A percentile compares a stretch with the other conserved stretches of the same genome.
Conservation (phyloP, 371 early-diverging fungal genomes). For the Mucor irregularis region DNA sequence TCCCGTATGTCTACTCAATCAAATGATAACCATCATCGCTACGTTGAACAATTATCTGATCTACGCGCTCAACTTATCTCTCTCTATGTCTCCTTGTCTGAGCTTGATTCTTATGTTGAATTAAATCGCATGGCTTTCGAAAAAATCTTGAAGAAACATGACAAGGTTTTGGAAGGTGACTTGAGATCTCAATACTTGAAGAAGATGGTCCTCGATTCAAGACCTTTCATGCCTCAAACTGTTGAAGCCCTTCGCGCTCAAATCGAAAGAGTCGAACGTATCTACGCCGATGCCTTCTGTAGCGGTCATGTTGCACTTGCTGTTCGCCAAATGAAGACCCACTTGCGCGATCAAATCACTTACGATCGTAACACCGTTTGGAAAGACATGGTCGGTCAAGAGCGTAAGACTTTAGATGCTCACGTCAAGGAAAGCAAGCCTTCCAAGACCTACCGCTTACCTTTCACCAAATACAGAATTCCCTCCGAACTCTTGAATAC, state of each 20-base stretch:
- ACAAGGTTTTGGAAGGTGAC: constrained; percentile 77
- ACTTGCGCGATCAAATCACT: constrained; percentile 71
- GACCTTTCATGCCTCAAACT: constrained; percentile 62
- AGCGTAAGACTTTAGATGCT: constrained; percentile 60
- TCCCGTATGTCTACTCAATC: constrained; percentile 26
- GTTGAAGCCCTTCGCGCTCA: constrained; percentile 44
- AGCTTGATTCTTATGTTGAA: constrained; percentile 86
- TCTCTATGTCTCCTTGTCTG: constrained; percentile 77
- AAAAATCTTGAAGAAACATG: constrained; percentile 97
- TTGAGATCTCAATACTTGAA: constrained; percentile 55
- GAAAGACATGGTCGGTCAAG: constrained; percentile 79
- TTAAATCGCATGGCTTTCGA: constrained; percentile 93
- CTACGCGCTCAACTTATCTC: constrained; percentile 53
- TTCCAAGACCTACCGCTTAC: constrained; percentile 39
- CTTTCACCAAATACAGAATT: constrained; percentile 29
- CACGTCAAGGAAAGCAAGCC: constrained; percentile 52
- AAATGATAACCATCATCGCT: constrained; percentile 9
- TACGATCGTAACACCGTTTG: constrained; percentile 84
- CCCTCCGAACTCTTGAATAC: constrained; percentile 29
- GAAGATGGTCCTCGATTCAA: constrained; percentile 57
- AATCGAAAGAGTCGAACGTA: constrained; percentile 57
- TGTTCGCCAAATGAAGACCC: constrained; percentile 61
- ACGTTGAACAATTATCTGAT: constrained; percentile 27
- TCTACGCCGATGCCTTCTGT: constrained; percentile 69
- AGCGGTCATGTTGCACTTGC: constrained; percentile 56